These are phyloP conservation scores for Aureobasidium sp. DNA, from an alignment of 2,329 filamentous ascomycete genomes.

Conservation along the genomic window DNA sequence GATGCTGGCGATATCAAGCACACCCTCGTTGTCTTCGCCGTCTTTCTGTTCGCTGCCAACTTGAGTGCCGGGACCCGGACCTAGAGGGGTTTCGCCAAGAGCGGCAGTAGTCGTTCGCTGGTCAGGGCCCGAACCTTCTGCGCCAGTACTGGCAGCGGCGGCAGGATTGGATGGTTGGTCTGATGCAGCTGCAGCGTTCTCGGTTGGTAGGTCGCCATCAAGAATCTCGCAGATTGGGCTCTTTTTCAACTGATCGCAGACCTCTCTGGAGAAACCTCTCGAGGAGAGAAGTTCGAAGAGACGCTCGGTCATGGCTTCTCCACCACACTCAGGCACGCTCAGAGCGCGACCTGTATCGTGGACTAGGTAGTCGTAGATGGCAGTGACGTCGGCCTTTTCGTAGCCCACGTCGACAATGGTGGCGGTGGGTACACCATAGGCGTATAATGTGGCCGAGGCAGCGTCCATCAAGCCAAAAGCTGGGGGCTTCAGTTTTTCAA, in stretches of 20 bases:
- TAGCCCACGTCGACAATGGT: constrained; percentile 87
- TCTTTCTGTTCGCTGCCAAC: constrained; percentile 42
- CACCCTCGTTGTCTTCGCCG: constrained; percentile 57
- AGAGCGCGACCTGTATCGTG: constrained; percentile 57
- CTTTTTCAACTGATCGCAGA: constrained; percentile 58
- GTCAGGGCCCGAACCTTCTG: constrained; percentile 36
- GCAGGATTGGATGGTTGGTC: constrained; percentile 40
- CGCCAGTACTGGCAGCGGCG: constrained; percentile 47
- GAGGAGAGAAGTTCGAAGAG: constrained; percentile 57
- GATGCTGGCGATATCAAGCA: constrained; percentile 76
- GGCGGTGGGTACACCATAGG: constrained; percentile 74
- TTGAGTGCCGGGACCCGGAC: constrained; percentile 47
- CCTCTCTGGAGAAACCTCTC: constrained; percentile 50
- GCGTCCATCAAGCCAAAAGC: constrained; percentile 86
- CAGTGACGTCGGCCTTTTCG: constrained; percentile 87
- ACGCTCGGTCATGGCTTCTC: constrained; percentile 73
- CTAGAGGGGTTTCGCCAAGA: constrained; percentile 39
- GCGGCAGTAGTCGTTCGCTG: constrained; percentile 30
- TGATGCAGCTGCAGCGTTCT: constrained; percentile 30
- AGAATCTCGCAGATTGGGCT: constrained; percentile 55
- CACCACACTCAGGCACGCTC: constrained; percentile 62
- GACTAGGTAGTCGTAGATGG: constrained; percentile 74
- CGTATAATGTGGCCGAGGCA: constrained; percentile 68
- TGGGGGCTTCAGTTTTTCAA: constrained; percentile 93
- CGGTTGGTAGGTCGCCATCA: constrained; percentile 45